These are phyloP conservation scores for Chloranthus sessilifolius DNA, from an alignment of 164 flowering plant genomes.

Conservation along the genomic window DNA sequence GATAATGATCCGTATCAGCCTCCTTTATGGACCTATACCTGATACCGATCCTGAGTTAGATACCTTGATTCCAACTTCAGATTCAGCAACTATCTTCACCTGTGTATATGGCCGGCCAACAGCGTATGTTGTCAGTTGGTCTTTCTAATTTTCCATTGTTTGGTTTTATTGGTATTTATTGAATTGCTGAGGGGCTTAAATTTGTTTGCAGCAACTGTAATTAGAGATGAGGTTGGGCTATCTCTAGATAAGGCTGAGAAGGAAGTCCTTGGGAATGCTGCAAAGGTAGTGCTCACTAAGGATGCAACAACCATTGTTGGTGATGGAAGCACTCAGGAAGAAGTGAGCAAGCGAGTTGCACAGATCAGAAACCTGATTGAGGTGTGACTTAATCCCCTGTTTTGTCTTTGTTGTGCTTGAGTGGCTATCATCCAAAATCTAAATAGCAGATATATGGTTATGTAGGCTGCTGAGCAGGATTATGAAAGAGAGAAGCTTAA, in stretches of 20 bases:
- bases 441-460: neutral
- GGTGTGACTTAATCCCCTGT: slow-evolving; percentile 22
- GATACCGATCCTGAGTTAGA: too few relatives aligned
- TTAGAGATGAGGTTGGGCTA: slow-evolving; percentile 94
- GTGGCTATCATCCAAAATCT: neutral
- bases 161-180: too few relatives aligned
- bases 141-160: too few relatives aligned
- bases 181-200: too few relatives aligned
- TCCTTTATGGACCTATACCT: too few relatives aligned
- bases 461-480: slow-evolving; percentile 85
- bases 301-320: slow-evolving; percentile 90
- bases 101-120: too few relatives aligned
- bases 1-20: too few relatives aligned
- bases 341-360: slow-evolving; percentile 73
- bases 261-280: slow-evolving; percentile 87
- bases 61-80: too few relatives aligned
- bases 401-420: neutral
- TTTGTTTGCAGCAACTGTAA: slow-evolving; percentile 79
- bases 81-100: too few relatives aligned
- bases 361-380: slow-evolving; percentile 87
- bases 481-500: slow-evolving; percentile 93
- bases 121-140: too few relatives aligned
- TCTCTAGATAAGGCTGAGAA: slow-evolving; percentile 80
- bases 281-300: slow-evolving; percentile 94
- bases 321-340: slow-evolving; percentile 97